Evolutionary conservation across 2,329 filamentous ascomycete species (phyloP), one percentile per base, ranked within the genome.

Genomic region (Pseudopithomyces maydicus): DNA sequence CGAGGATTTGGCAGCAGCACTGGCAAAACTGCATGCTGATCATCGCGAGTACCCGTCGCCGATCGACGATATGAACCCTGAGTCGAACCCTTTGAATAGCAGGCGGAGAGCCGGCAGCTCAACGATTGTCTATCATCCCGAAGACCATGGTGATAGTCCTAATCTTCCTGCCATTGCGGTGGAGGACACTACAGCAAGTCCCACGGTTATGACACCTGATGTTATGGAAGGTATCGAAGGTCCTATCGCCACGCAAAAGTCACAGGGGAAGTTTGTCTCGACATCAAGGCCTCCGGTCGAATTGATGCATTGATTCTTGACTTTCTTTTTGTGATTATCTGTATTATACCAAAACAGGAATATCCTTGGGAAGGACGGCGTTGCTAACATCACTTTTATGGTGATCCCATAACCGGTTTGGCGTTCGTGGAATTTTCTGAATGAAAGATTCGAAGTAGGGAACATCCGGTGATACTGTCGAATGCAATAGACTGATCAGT

Each of bases 91-190:
- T 15, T 60, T 69, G 6, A 61, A 63, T 10, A 68, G 62, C 35
- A 62, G 71, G 57, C 64, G 71, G 53, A 67, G 80, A 48, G 78
- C 78, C 3, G 78, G 85, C 41, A 87, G 84, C 67, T 82, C 83
- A 32, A 87, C 85, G 1, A 78, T 88, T 42, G 85, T 89, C 48
- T 89, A 86, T 68, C 79, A 88, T 60, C 86, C 86, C 0, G 81
- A 85, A 53, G 82, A 87, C 42, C 85, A 88, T 62, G 86, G 86
- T 2, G 78, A 83, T 56, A 85, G 81, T 54, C 84, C 85, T 0
- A 78, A 81, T 60, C 71, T 89, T 38, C 86, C 86, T 1, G 85
- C 84, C 1, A 87, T 89, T 36, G 83, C 85, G 67, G 85, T 89
- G 2, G 85, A 87, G 70, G 85, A 88, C 71, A 86, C 82, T 12